Conservation (phyloP, 495 filamentous ascomycete genomes). For the Venustampulla echinocandica region DNA sequence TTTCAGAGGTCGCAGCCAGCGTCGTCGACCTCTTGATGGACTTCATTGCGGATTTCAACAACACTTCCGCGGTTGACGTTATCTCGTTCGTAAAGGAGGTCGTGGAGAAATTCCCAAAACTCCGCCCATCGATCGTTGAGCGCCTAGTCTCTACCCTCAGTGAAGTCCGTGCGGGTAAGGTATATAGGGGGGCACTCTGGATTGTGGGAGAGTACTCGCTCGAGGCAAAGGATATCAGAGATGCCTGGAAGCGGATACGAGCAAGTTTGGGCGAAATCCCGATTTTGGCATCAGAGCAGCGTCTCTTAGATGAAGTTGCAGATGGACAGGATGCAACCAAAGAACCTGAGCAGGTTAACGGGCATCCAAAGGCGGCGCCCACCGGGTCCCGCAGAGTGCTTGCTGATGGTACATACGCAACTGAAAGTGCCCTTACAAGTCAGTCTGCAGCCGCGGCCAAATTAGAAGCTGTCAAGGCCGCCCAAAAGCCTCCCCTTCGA, state of each 20-base stretch:
- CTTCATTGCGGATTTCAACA: conserved; percentile 98
- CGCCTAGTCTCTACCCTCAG: conserved; percentile 83
- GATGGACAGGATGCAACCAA: conserved; percentile 56
- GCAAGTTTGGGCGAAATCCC: conserved; percentile 94
- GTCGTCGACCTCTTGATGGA: conserved; percentile 99
- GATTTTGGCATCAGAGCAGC: conserved; percentile 90
- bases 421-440: conserved; percentile 91
- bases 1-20: conserved; percentile 93
- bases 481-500: conserved; percentile 90
- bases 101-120: conserved; percentile 91
- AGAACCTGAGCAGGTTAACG: conserved; percentile 68
- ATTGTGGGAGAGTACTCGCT: conserved; percentile 96
- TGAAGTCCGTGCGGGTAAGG: conserved; percentile 93
- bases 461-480: conserved; percentile 92
- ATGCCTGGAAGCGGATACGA: conserved; percentile 94
- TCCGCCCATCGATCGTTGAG: conserved; percentile 77
- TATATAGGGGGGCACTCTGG: conserved; percentile 94
- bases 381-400: conserved; percentile 84
- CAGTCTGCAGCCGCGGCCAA: conserved; percentile 82
- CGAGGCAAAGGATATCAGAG: conserved; percentile 86
- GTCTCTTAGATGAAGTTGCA: conserved; percentile 70
- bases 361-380: conserved; percentile 56
- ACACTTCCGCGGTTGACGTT: conserved; percentile 91
- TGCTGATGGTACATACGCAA: conserved; percentile 95
- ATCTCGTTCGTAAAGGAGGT: conserved; percentile 99